Percentiles rank a stretch among this genome's conserved stretches.
phyloP scores from a whole-genome alignment of 2,329 filamentous ascomycete genomes.

The Curvularia sp. region DNA sequence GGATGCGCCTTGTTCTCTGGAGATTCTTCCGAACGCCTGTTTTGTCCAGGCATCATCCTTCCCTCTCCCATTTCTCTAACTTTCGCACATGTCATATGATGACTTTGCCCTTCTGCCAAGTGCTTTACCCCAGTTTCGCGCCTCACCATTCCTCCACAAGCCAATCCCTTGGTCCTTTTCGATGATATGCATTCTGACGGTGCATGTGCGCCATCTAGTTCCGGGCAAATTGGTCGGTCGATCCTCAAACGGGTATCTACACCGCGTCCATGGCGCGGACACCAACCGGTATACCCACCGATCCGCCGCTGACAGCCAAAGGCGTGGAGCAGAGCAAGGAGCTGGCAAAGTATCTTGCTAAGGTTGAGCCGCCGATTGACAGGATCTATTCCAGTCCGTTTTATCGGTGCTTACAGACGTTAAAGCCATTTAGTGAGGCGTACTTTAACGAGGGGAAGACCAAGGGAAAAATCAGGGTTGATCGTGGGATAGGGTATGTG shows the following conservation, averaged over 20 bases:
- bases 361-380: conserved; percentile 71
- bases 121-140: conserved; percentile 4
- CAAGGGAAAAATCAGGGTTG: conserved; percentile 57
- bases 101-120: conserved; percentile 7
- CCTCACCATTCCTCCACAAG: background rate
- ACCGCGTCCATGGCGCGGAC: conserved; percentile 67
- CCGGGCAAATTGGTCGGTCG: conserved; percentile 87
- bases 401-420: conserved; percentile 52
- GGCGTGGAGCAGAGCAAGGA: conserved; percentile 84
- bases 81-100: conserved; percentile 17
- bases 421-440: conserved; percentile 49
- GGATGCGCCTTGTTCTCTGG: conserved; percentile 19
- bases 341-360: conserved; percentile 70
- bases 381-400: conserved; percentile 70
- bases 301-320: conserved; percentile 85
- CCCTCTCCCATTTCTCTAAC: conserved; percentile 10
- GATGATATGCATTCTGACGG: conserved; percentile 32
- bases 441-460: conserved; percentile 40
- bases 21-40: conserved; percentile 1
- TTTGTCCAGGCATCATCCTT: conserved; percentile 19
- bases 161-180: conserved; percentile 13
- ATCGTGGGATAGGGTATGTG: conserved; percentile 61
- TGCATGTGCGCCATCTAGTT: conserved; percentile 62
- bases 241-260: conserved; percentile 81
- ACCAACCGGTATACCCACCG: conserved; percentile 86